These are phyloP conservation scores for Chalciporus sp. DNA, from an alignment of 1,284 basidiomycete genomes.

Conservation along the genomic window DNA sequence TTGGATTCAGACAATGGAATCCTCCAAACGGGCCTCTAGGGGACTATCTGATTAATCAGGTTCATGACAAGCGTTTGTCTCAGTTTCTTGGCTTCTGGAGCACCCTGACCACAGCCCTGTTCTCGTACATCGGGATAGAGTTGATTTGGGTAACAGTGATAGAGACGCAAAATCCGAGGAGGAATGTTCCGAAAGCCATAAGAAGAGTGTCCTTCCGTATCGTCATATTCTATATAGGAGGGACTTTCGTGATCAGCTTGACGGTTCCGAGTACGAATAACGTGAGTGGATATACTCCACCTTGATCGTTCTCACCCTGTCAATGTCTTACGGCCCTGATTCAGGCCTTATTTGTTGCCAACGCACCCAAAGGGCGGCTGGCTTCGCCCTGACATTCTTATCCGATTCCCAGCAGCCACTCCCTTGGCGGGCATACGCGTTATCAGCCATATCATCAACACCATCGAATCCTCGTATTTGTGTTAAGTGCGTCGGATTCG, in stretches of 20 bases:
- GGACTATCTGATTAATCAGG: slow-evolving; percentile 19
- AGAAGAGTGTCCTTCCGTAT: slow-evolving; percentile 53
- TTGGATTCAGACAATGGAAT: slow-evolving; percentile 31
- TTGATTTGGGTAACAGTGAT: slow-evolving; percentile 57
- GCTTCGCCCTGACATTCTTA: slow-evolving; percentile 10
- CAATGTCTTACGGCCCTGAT: slow-evolving; percentile 13
- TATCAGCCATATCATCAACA: slow-evolving; percentile 62
- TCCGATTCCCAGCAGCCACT: slow-evolving; percentile 17
- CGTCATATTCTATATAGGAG: slow-evolving; percentile 58
- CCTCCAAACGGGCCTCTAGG: slow-evolving; percentile 19
- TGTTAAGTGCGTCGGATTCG: slow-evolving; percentile 59
- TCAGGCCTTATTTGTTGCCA: slow-evolving; percentile 20
- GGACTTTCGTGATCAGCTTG: slow-evolving; percentile 55
- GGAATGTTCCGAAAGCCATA: slow-evolving; percentile 42
- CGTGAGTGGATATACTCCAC: slow-evolving; percentile 14
- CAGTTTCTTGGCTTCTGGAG: slow-evolving; percentile 28
- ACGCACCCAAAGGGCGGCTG: slow-evolving; percentile 35
- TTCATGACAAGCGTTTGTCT: slow-evolving; percentile 20
- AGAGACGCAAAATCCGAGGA: slow-evolving; percentile 37
- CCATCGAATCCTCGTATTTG: slow-evolving; percentile 61
- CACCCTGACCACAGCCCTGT: slow-evolving; percentile 35
- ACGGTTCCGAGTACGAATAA: slow-evolving; percentile 47
- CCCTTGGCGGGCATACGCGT: slow-evolving; percentile 50
- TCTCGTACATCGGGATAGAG: slow-evolving; percentile 57
- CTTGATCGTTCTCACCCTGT: slow-evolving; percentile 21